Conservation (phyloP, 768 basidiomycete genomes). For the Agrocybe chaxingu region DNA sequence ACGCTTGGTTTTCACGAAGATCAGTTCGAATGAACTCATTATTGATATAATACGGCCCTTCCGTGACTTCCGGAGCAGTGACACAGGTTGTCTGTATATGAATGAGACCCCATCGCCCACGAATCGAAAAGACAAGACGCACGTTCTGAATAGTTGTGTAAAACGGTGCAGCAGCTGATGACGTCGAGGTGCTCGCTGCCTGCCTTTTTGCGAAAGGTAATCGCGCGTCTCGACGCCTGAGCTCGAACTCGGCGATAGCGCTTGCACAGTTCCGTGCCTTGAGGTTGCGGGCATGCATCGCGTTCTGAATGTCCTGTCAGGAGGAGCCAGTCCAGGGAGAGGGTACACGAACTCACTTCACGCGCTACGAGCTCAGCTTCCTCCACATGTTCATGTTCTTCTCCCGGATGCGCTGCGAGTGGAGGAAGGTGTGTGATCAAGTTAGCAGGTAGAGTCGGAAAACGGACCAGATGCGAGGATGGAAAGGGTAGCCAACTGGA, state of each 20-base stretch:
- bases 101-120: neutral
- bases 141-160: constrained; percentile 2
- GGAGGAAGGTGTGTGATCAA: neutral
- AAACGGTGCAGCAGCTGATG: neutral
- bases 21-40: constrained; percentile 24
- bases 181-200: neutral
- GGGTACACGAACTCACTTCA: neutral
- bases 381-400: neutral
- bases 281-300: neutral
- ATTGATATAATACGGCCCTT: constrained; percentile 21
- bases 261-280: constrained; percentile 1
- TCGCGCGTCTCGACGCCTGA: neutral
- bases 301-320: neutral
- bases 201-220: neutral
- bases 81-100: neutral
- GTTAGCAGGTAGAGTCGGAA: neutral
- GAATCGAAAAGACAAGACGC: neutral
- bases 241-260: constrained; percentile 2
- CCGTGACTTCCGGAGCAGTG: neutral
- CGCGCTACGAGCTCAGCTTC: neutral
- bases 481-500: neutral
- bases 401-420: constrained; percentile 1
- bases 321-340: neutral
- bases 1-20: constrained; percentile 23
- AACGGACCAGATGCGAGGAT: neutral